Percentiles rank a stretch among this genome's conserved stretches.
These are phyloP conservation scores for Cryptomeria japonica DNA, from an alignment of 75 land plant species.

Conservation along the genomic window DNA sequence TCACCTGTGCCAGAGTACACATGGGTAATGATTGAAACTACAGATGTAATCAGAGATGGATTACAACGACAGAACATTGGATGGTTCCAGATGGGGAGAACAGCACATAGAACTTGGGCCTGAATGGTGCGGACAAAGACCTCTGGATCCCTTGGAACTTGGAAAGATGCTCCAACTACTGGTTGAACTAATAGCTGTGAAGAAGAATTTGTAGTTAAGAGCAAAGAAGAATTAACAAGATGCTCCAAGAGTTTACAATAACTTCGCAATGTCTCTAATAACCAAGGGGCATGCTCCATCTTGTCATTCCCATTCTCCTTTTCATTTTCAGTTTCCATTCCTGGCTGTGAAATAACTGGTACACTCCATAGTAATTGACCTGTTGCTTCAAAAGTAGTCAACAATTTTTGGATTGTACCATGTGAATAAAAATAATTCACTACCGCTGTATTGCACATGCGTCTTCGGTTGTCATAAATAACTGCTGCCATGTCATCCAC, in stretches of 20 bases:
- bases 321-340: constrained; percentile 45
- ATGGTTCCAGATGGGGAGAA: constrained; percentile 96
- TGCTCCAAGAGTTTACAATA: constrained; percentile 76
- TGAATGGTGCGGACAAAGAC: constrained; percentile 80
- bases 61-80: constrained; percentile 78
- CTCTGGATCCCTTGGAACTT: constrained; percentile 84
- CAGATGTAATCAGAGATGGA: constrained; percentile 59
- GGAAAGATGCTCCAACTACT: constrained; percentile 55
- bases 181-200: constrained; percentile 89
- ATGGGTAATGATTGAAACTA: constrained; percentile 70
- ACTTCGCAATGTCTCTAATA: constrained; percentile 74
- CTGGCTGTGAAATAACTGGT: constrained; percentile 53
- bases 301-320: constrained; percentile 38
- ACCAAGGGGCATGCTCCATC: constrained; percentile 54
- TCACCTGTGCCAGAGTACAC: constrained; percentile 82
- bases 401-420: constrained; percentile 76
- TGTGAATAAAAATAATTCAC: constrained; percentile 83
- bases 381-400: constrained; percentile 91
- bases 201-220: constrained; percentile 64
- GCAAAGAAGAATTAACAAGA: constrained; percentile 68
- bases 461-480: constrained; percentile 66
- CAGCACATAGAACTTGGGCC: constrained; percentile 76
- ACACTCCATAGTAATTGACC: constrained; percentile 89
- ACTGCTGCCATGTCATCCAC: constrained; percentile 82
- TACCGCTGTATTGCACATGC: constrained; percentile 70